These are phyloP conservation scores for Ceratocystis alfenasii DNA, from an alignment of 2,329 filamentous ascomycete genomes.

Conservation along the genomic window DNA sequence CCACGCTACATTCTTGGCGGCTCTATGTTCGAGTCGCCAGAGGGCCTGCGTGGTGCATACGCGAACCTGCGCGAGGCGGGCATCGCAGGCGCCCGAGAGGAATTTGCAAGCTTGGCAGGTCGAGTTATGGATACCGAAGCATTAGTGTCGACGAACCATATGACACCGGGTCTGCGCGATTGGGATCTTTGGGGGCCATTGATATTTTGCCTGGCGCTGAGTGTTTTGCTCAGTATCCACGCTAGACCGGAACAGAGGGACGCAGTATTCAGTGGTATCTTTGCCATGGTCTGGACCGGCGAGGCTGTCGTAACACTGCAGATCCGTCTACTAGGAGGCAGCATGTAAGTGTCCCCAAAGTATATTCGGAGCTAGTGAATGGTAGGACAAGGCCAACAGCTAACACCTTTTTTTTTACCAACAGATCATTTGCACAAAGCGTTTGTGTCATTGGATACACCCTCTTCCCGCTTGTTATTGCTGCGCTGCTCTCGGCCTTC, in stretches of 20 bases:
- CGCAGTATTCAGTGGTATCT: constrained; percentile 87
- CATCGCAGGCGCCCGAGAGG: constrained; percentile 47
- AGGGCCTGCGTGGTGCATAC: constrained; percentile 48
- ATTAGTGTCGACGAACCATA: constrained; percentile 50
- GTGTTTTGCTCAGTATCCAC: constrained; percentile 73
- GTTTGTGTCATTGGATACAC: constrained; percentile 98
- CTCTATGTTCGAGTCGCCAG: constrained; percentile 47
- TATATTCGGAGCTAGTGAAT: background rate
- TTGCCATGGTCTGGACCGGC: constrained; percentile 92
- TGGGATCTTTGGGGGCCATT: constrained; percentile 98
- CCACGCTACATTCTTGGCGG: constrained; percentile 80
- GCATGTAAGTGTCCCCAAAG: constrained; percentile 60
- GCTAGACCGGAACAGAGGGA: constrained; percentile 71
- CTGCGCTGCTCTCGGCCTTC: constrained; percentile 75
- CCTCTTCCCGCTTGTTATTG: constrained; percentile 90
- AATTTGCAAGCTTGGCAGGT: constrained; percentile 49
- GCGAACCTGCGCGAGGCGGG: constrained; percentile 49
- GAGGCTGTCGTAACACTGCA: constrained; percentile 95
- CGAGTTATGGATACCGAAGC: constrained; percentile 53
- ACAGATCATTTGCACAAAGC: constrained; percentile 91
- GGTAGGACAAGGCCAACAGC: background rate
- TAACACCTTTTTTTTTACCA: constrained; percentile 2
- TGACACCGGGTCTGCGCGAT: constrained; percentile 83
- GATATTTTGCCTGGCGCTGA: constrained; percentile 82
- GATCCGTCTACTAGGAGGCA: constrained; percentile 90